Evolutionary conservation across 495 filamentous ascomycete genomes (phyloP), one percentile per base, ranked within the genome.

Genomic region (Elasticomyces elasticus): DNA sequence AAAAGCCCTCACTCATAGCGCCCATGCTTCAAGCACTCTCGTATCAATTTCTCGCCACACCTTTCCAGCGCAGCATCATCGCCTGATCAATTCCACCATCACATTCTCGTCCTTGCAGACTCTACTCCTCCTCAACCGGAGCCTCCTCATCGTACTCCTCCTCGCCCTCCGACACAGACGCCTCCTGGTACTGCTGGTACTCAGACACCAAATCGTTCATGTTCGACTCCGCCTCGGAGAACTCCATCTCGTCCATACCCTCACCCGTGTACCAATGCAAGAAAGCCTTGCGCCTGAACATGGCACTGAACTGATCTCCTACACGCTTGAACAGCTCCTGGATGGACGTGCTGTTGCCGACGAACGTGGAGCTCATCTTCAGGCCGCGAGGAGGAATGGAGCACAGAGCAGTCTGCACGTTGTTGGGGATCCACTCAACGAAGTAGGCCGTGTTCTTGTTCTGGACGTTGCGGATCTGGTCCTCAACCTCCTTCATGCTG

Each of bases 181-280:
- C 92, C 68, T 99, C 92, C 80, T 99, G 92, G 81, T 99, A 99
- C 73, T 99, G 94, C 82, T 99, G 92, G 81, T 99, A 99, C 73
- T 99, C 92, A 55, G 91, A 95, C 59, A 99, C 92, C 72, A 99
- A 77, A 74, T 99, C 92, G 79, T 97, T 99, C 92, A 99, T 99
- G 79, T 99, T 99, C 79, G 86, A 91, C 86, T 99, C 92, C 65
- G 92, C 92, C 81, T 97, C 94, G 70, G 92, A 97, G 77, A 99
- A 99, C 79, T 99, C 92, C 92, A 97, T 97, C 85, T 99, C 92
- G 77, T 99, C 92, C 92, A 99, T 99, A 79, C 92, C 92, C 83
- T 99, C 92, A 69, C 90, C 89, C 82, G 92, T 99, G 76, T 99
- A 99, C 92, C 92, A 99, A 83, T 97, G 92, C 85, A 99, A 87